phyloP scores from a whole-genome alignment of 345 rosid genomes.

The Diplotaxis tenuifolia region DNA sequence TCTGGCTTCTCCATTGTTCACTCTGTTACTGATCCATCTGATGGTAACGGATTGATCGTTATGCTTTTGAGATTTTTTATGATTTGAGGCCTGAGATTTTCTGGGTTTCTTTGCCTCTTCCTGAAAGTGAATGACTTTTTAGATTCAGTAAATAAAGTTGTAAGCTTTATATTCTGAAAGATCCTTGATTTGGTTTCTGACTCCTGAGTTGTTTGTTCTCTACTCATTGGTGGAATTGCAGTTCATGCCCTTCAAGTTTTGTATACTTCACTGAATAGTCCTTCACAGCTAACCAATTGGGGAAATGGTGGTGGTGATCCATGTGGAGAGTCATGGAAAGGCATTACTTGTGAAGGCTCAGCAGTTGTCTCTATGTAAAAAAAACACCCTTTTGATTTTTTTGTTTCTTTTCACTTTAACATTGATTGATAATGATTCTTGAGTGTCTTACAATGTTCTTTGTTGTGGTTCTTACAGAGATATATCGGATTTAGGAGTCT shows the following conservation, averaged over 20 bases:
- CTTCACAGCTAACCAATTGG: constrained; percentile 92
- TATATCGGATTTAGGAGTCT: constrained; percentile 73
- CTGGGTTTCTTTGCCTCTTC: not conserved
- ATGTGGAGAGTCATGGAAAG: constrained; percentile 96
- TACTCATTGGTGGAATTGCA: constrained; percentile 37
- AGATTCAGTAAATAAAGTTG: constrained; percentile 24
- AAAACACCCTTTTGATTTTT: not conserved
- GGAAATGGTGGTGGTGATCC: constrained; percentile 79
- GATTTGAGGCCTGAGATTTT: constrained; percentile 18
- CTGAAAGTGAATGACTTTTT: constrained; percentile 13
- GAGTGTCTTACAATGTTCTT: constrained; percentile 2
- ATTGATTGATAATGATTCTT: not conserved
- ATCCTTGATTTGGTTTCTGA: not conserved
- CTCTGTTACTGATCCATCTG: constrained; percentile 49
- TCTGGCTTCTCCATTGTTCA: constrained; percentile 34
- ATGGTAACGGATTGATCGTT: constrained; percentile 39
- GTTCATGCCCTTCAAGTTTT: constrained; percentile 85
- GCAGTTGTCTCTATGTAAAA: constrained; percentile 84
- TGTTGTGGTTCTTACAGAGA: constrained; percentile 47
- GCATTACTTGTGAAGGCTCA: constrained; percentile 80
- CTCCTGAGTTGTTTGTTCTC: constrained; percentile 17
- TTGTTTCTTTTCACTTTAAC: not conserved
- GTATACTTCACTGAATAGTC: constrained; percentile 72
- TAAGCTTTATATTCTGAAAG: constrained; percentile 9
- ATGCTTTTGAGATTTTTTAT: not conserved